Evolutionary conservation across 768 basidiomycete species (phyloP), one percentile per base, ranked within the genome.

Genomic region (Lyophyllum semitale): DNA sequence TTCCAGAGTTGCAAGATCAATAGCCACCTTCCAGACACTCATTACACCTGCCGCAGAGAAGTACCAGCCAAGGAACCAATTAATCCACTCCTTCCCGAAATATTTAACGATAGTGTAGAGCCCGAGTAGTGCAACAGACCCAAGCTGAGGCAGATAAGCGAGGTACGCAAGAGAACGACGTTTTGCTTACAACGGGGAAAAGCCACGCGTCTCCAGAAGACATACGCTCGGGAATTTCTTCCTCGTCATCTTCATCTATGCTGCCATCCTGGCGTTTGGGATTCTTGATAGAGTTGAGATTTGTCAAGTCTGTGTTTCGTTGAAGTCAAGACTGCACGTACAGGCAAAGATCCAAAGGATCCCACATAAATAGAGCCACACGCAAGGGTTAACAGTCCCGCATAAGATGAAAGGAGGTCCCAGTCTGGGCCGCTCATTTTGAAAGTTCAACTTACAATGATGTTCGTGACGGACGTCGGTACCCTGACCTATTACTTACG

Each of bases 81-180:
- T 95, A 53, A 96, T 84, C 87, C 91, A 91, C 54, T 85, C 84
- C 61, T 81, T 84, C 29, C 92, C 91, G 49, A 89, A 71, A 67
- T 87, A 93, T 63, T 84, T 88, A 53, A 96, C 78, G 25, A 89
- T 68, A 51, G 81, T 57, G 63, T 89, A 95, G 57, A 94, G 67
- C 4, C 85, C 82, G 59, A 91, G 73, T 27, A 96, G 75, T 29
- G 79, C 80, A 6, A 75, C 76, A 1, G 91, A 92, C 4, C 90
- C 93, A 55, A 88, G 71, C 88, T 91, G 59, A 41, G 43, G 42
- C 17, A 42, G 30, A 51, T 56, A 46, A 48, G 44, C 26, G 46
- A 33, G 11, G 38, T 29, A 23, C 29, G 46, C 13, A 33, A 40
- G 52, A 18, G 25, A 15, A 27, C 48, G 18, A 43, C 8, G 22